Percentiles rank a stretch among this genome's conserved stretches.
phyloP scores from a whole-genome alignment of 2,329 filamentous ascomycete genomes.

The Thielaviopsis musarum region DNA sequence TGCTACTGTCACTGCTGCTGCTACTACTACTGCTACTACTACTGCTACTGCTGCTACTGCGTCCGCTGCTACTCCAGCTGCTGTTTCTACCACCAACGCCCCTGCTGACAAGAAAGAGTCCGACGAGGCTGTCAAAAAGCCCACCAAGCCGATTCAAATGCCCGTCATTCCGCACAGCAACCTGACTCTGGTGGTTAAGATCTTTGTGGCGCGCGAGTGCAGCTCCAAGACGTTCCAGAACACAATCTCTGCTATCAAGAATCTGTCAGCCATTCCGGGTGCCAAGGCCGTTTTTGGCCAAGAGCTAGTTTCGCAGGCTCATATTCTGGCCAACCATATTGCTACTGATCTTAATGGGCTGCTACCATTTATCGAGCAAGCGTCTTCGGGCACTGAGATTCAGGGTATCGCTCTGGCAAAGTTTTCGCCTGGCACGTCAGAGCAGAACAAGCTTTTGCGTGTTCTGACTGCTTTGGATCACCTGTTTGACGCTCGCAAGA shows the following conservation, averaged over 20 bases:
- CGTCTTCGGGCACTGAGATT: slow-evolving; percentile 80
- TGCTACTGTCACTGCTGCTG: slow-evolving; percentile 9
- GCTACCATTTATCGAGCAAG: slow-evolving; percentile 69
- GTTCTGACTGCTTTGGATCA: slow-evolving; percentile 91
- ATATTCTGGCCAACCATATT: slow-evolving; percentile 69
- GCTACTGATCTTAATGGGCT: slow-evolving; percentile 71
- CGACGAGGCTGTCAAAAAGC: slow-evolving; percentile 28
- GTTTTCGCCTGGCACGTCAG: slow-evolving; percentile 88
- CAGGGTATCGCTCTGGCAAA: slow-evolving; percentile 87
- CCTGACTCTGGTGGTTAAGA: slow-evolving; percentile 84
- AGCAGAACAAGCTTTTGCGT: slow-evolving; percentile 87
- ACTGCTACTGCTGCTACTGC: slow-evolving; percentile 16
- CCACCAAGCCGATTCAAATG: slow-evolving; percentile 49
- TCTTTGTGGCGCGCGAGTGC: slow-evolving; percentile 89
- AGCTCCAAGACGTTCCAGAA: slow-evolving; percentile 97
- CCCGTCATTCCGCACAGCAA: slow-evolving; percentile 81
- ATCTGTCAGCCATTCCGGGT: slow-evolving; percentile 80
- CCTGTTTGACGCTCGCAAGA: slow-evolving; percentile 71
- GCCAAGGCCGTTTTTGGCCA: slow-evolving; percentile 84
- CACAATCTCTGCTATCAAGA: slow-evolving; percentile 96
- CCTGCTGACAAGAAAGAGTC: slow-evolving; percentile 22
- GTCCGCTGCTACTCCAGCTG: slow-evolving; percentile 15
- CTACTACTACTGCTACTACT: slow-evolving; percentile 12
- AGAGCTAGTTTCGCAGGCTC: slow-evolving; percentile 77
- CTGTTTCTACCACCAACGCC: slow-evolving; percentile 14